Evolutionary conservation across 768 basidiomycete species (phyloP).

Genomic region (Mycena indigotica): DNA sequence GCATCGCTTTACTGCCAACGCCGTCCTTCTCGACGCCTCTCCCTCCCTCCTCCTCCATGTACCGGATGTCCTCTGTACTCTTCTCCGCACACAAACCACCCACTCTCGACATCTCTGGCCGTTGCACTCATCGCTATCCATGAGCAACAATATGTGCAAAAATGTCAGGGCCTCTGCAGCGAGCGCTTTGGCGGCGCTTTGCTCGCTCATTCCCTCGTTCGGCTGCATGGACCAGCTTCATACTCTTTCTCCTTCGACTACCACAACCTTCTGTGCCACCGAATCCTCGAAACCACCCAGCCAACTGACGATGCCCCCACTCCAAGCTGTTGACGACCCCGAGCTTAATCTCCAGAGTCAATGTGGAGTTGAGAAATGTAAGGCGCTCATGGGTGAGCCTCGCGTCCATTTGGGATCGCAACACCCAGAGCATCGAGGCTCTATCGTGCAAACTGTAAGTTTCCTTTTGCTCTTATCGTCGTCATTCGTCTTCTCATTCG

Average conservation of each 20-base stretch:
- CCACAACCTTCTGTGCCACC: background rate
- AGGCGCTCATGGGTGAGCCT: constrained; percentile 25
- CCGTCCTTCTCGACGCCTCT: background rate
- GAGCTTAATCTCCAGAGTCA: background rate
- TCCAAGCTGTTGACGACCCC: background rate
- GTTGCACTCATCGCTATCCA: background rate
- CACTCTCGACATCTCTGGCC: background rate
- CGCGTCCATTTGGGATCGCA: constrained; percentile 23
- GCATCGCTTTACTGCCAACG: background rate
- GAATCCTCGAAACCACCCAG: no score
- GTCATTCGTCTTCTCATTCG: background rate
- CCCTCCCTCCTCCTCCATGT: background rate
- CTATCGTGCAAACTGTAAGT: constrained; percentile 2
- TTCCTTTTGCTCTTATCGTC: no score
- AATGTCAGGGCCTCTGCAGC: no score
- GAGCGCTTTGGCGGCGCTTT: no score
- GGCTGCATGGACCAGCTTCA: background rate
- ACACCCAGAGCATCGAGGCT: background rate
- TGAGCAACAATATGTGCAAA: no score
- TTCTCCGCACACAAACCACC: background rate
- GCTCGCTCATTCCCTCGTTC: no score
- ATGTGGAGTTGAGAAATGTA: background rate
- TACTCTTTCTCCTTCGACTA: background rate
- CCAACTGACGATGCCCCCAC: background rate
- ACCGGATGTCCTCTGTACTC: background rate